Percentiles rank a stretch among this genome's conserved stretches.
phyloP scores from a whole-genome alignment of 176 grass and related monocot genomes.

The Metroxylon sagu region DNA sequence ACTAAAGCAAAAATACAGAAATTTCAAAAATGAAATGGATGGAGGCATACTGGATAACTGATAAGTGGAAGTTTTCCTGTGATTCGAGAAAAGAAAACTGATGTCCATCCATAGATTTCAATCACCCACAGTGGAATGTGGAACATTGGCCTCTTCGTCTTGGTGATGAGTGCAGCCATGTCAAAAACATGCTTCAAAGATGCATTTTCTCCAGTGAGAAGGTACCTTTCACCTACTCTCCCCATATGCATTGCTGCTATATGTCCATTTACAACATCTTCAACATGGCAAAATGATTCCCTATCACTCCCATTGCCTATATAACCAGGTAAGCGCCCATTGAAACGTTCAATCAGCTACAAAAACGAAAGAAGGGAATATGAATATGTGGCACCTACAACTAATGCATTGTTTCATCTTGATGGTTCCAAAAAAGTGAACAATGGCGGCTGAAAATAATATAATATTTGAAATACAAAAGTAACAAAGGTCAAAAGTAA shows the following conservation, averaged over 20 bases:
- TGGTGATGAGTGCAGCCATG: constrained; percentile 60
- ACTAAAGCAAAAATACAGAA: neutral
- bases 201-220: constrained; percentile 71
- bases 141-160: constrained; percentile 52
- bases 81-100: constrained; percentile 66
- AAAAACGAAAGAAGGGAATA: constrained; percentile 7
- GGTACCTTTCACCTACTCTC: constrained; percentile 67
- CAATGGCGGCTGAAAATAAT: neutral
- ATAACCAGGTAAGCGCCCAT: constrained; percentile 80
- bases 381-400: no score
- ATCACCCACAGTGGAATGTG: constrained; percentile 66
- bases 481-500: no score
- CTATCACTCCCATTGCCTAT: constrained; percentile 69
- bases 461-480: neutral
- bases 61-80: constrained; percentile 87
- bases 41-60: constrained; percentile 64
- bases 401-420: no score
- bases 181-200: constrained; percentile 67
- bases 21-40: neutral
- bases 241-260: constrained; percentile 79
- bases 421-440: no score
- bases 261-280: constrained; percentile 86
- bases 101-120: constrained; percentile 86
- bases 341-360: constrained; percentile 92
- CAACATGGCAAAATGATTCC: constrained; percentile 64